Evolutionary conservation across 345 rosid genomes (phyloP), one percentile per base, ranked within the genome.

Genomic region (Noccaea bulbosa): DNA sequence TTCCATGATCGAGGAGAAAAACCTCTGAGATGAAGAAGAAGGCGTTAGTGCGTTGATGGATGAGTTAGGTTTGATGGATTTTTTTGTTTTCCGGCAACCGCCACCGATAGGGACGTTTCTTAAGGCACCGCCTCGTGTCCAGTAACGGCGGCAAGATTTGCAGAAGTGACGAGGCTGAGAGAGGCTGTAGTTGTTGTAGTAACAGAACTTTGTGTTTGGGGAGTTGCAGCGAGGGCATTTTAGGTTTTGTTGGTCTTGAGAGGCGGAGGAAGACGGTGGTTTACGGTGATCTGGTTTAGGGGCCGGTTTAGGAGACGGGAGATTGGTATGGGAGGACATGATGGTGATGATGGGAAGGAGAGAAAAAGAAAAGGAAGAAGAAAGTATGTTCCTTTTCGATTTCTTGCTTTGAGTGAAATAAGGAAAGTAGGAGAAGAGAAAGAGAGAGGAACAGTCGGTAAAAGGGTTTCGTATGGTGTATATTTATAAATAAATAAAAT

Each of bases 141-240:
- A 90, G 83, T 90, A 90, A 63, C 97, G 80, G 16, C 94, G 73
- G 27, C 97, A 90, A 37, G 92, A 80, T 84, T 90, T 90, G 82
- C 97, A 90, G 73, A 90, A 90, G 84, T 90, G 89, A 52, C 96
- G 82, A 6, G 96, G 96, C 67, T 90, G 96, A 14, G 85, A 75
- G 52, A 90, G 90, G 79, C 90, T 88, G 86, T 90, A 90, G 80
- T 90, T 90, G 86, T 90, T 90, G 88, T 85, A 90, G 85, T 90
- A 90, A 76, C 97, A 88, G 88, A 88, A 88, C 77, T 88, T 90
- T 55, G 97, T 90, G 86, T 88, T 90, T 59, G 90, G 79, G 0
- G 97, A 90, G 84, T 88, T 92, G 53, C 97, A 90, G 32, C 97
- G 78, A 2, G 97, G 97, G 41, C 97, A 90, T 83, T 84, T 90